Evolutionary conservation across 805 yeast genomes (phyloP), one percentile per base, ranked within the genome.

Genomic region (Schwanniomyces occidentalis): DNA sequence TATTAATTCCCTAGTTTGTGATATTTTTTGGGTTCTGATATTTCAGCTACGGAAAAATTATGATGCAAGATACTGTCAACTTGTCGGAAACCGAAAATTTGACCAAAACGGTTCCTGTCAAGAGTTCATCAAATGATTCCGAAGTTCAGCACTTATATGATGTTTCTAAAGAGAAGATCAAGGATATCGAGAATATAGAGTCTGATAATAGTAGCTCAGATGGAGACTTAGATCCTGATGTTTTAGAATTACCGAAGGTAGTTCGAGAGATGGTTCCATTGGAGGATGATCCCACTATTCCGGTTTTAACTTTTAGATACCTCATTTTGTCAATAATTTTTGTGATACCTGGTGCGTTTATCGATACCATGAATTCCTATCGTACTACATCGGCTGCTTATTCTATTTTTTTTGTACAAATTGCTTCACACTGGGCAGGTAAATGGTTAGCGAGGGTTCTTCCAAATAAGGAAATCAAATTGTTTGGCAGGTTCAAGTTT

Each of bases 361-460:
- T 65, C 7, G 68, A 58, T 26, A 66, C 71, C 2, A 55, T 66
- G 60, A 66, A 66, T 40, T 57, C 66, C n/a, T 66, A 55, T 45
- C 48, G 73, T 16, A 66, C 71, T 10, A 66, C 71, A 1, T 59
- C 71, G 5, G 78, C 78, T 2, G 72, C 76, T 0, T 75, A 73
- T 41, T 69, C 76, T 19, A 70, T 75, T 15, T 62, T 74, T 35
- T 72, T 74, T 46, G 80, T 74, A 3, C 80, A 75, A 45, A 69
- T 74, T 32, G 65, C 66, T 5, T 55, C 69, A 3, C 73, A 74
- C 43, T 73, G 74, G 51, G 51, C 63, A 2, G 79, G 79, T 1
- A 59, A 64, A 35, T 69, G 66, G 63, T 44, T 75, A 30, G 75
- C 79, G 0, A 45, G 35, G 15, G 51, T 47, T 0, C 52, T 75